These are phyloP conservation scores for Eucalyptus brandiana DNA, from an alignment of 345 rosid genomes.

Conservation along the genomic window DNA sequence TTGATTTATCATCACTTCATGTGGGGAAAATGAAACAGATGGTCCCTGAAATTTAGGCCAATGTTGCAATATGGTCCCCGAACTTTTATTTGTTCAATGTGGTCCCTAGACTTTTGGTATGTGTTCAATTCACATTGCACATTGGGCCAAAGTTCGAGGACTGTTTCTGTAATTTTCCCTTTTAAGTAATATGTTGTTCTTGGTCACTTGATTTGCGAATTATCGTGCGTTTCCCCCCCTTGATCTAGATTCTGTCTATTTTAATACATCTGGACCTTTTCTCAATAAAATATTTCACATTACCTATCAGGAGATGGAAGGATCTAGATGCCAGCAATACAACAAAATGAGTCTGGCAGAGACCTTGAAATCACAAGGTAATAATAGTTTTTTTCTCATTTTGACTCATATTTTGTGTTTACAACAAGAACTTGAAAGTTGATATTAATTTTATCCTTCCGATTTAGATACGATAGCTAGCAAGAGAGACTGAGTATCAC, in stretches of 20 bases:
- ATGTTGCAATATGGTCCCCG: too few relatives aligned
- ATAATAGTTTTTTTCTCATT: neutral
- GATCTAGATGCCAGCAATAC: slow-evolving; percentile 37
- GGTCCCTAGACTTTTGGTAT: too few relatives aligned
- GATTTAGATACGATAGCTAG: neutral
- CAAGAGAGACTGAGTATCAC: neutral
- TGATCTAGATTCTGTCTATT: neutral
- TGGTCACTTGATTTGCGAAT: neutral
- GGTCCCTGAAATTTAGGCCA: too few relatives aligned
- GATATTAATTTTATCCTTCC: neutral
- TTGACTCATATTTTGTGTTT: neutral
- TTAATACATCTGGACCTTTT: neutral
- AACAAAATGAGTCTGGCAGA: slow-evolving; percentile 50
- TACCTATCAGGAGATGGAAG: slow-evolving; percentile 66
- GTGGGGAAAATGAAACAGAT: neutral
- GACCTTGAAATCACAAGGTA: slow-evolving; percentile 71
- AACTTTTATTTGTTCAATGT: too few relatives aligned
- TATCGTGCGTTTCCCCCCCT: neutral
- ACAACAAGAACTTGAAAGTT: neutral
- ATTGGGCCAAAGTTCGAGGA: neutral
- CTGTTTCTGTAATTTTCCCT: neutral
- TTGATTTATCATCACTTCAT: neutral
- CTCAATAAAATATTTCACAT: neutral
- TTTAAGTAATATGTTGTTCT: neutral
- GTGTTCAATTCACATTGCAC: neutral